These are phyloP conservation scores for Hypholoma fasciculare DNA, from an alignment of 768 basidiomycete genomes.

Conservation along the genomic window DNA sequence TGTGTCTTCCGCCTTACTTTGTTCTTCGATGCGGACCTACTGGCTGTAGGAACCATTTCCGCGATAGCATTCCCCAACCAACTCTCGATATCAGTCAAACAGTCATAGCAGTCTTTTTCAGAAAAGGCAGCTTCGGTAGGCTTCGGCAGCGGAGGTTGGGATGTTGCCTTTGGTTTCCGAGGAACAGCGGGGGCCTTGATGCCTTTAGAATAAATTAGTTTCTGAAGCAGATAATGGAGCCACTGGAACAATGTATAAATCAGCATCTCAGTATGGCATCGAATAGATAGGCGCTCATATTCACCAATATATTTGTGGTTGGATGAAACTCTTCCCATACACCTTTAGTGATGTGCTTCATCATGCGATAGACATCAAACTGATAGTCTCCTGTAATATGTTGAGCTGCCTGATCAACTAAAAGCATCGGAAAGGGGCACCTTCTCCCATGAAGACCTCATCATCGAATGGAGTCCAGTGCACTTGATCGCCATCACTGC, in stretches of 20 bases:
- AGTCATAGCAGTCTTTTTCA: slow-evolving; percentile 70
- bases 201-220: slow-evolving; percentile 70
- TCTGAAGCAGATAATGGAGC: slow-evolving; percentile 81
- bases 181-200: slow-evolving; percentile 53
- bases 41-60: slow-evolving; percentile 23
- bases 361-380: slow-evolving; percentile 92
- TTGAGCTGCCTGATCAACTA: neutral
- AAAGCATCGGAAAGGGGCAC: slow-evolving; percentile 32
- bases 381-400: slow-evolving; percentile 79
- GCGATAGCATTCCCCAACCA: slow-evolving; percentile 52
- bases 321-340: slow-evolving; percentile 81
- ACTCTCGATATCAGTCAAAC: slow-evolving; percentile 64
- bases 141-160: slow-evolving; percentile 11
- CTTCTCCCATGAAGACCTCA: slow-evolving; percentile 91
- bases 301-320: slow-evolving; percentile 88
- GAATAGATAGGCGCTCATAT: slow-evolving; percentile 18
- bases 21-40: slow-evolving; percentile 25
- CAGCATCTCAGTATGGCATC: neutral
- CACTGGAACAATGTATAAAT: slow-evolving; percentile 52
- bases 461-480: slow-evolving; percentile 86
- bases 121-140: slow-evolving; percentile 40
- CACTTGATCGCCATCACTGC: slow-evolving; percentile 40
- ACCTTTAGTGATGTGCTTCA: slow-evolving; percentile 60
- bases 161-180: slow-evolving; percentile 36
- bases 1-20: slow-evolving; percentile 36